A percentile compares a stretch with the other conserved stretches of the same genome.
Conservation (phyloP, 2,329 filamentous ascomycete genomes). For the Monilinia fructicola region DNA sequence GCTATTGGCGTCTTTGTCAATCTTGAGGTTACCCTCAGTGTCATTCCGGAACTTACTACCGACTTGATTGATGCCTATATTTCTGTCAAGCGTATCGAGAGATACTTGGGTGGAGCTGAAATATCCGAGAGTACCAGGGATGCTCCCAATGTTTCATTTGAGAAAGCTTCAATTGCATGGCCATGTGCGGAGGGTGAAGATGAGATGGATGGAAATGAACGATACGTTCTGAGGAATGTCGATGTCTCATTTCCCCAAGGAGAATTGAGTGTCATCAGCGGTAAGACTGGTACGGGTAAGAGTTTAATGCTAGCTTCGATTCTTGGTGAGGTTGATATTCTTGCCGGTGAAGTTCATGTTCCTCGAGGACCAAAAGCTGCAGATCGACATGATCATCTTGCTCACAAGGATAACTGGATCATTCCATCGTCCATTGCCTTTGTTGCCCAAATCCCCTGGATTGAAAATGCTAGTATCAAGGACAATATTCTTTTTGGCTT, state of each 20-base stretch:
- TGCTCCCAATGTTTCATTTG: conserved; percentile 62
- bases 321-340: conserved; percentile 71
- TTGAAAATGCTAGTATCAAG: conserved; percentile 76
- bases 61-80: conserved; percentile 70
- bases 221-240: conserved; percentile 65
- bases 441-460: conserved; percentile 77
- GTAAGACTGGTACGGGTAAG: conserved; percentile 77
- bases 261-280: conserved; percentile 72
- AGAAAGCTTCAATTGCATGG: conserved; percentile 71
- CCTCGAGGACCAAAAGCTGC: conserved; percentile 51
- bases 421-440: conserved; percentile 69
- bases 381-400: conserved; percentile 61
- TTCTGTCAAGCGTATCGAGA: conserved; percentile 70
- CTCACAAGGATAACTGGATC: conserved; percentile 64
- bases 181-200: conserved; percentile 64
- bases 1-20: conserved; percentile 71
- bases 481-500: conserved; percentile 79
- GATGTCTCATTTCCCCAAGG: conserved; percentile 65
- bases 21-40: conserved; percentile 69
- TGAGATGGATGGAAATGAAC: conserved; percentile 54
- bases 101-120: conserved; percentile 68
- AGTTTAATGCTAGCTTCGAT: conserved; percentile 72
- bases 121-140: conserved; percentile 54
- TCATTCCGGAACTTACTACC: conserved; percentile 72
- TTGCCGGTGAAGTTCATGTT: conserved; percentile 60